Evolutionary conservation across 2,329 filamentous ascomycete genomes (phyloP), one percentile per base, ranked within the genome.

Genomic region (Colletotrichum tamarilloi): DNA sequence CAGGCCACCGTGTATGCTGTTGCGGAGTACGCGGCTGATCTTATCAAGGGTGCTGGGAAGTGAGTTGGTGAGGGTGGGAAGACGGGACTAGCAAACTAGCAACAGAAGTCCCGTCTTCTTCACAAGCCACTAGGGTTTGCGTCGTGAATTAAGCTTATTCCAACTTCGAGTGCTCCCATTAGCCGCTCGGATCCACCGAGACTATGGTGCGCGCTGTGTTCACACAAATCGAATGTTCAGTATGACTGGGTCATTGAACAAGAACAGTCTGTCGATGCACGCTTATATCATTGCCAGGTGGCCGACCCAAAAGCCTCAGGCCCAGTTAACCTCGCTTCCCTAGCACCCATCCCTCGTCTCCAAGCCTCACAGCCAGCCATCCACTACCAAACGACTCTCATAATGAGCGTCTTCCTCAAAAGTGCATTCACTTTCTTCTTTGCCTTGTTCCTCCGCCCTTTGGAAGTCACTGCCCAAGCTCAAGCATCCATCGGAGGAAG

Each of bases 21-120:
- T 4, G 79, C 78, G 8, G 82, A 84, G 72, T 77, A 78, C 59
- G 81, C 77, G 2, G 79, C 79, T 3, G 79, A 80, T 56, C 64
- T 81, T 14, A 79, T 82, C 62, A 81, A 77, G 32, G 30, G 62
- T 0, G 32, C 19, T 6, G 52, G 19, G 5, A 14, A 28, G 7
- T 28, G 14, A 63, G 16, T 5, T 14, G 4, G 16, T 7, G 3
- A 58, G 6, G 5, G 9, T 1, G 11, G 12, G 2, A 22, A 9
- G 42, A 4, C 42, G 8, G 19, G 6, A 49, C 42, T 22, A n/a
- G 42, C 6, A 49, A 49, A 49, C 42, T 22, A n/a, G 42, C 6
- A 49, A 49, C 42, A 9, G 19, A 22, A 49, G 42, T 26, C 26
- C 26, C 26, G 1, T 26, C 26, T 26, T 26, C 26, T 26, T 26